phyloP scores from a whole-genome alignment of 192 early-diverging fungal species.

The Helicostylum pulchrum region DNA sequence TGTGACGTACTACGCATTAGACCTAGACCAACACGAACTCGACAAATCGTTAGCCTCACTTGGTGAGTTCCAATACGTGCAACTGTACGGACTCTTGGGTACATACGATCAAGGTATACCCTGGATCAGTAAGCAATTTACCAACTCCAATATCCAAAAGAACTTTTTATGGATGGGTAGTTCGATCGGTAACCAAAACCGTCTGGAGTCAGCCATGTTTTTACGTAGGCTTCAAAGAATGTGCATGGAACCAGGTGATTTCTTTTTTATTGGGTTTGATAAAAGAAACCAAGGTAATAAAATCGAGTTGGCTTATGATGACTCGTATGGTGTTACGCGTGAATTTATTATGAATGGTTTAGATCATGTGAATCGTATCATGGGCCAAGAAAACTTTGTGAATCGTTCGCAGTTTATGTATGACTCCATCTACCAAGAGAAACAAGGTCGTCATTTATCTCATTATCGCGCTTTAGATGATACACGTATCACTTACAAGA shows the following conservation, averaged over 20 bases:
- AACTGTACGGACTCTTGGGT: constrained; percentile 78
- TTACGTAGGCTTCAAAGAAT: constrained; percentile 52
- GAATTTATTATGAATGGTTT: constrained; percentile 87
- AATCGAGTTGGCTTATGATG: constrained; percentile 83
- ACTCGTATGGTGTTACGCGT: constrained; percentile 68
- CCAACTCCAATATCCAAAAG: constrained; percentile 48
- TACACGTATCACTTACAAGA: constrained; percentile 45
- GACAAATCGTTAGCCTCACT: constrained; percentile 66
- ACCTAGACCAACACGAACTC: constrained; percentile 80
- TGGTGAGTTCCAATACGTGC: constrained; percentile 61
- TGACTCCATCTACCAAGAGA: constrained; percentile 67
- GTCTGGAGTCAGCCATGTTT: constrained; percentile 66
- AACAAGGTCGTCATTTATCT: constrained; percentile 73
- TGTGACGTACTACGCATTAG: constrained; percentile 86
- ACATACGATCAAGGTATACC: constrained; percentile 84
- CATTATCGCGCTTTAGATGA: constrained; percentile 65
- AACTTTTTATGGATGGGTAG: constrained; percentile 87
- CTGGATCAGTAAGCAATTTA: constrained; percentile 42
- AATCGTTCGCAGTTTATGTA: constrained; percentile 68
- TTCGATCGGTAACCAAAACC: constrained; percentile 78
- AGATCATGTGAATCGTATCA: constrained; percentile 69
- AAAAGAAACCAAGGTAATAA: constrained; percentile 65
- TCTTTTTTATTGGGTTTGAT: constrained; percentile 85
- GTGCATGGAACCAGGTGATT: constrained; percentile 66
- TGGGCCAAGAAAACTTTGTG: constrained; percentile 54